Conservation (phyloP, 306 rosid genomes). For the Biancaea sappan region DNA sequence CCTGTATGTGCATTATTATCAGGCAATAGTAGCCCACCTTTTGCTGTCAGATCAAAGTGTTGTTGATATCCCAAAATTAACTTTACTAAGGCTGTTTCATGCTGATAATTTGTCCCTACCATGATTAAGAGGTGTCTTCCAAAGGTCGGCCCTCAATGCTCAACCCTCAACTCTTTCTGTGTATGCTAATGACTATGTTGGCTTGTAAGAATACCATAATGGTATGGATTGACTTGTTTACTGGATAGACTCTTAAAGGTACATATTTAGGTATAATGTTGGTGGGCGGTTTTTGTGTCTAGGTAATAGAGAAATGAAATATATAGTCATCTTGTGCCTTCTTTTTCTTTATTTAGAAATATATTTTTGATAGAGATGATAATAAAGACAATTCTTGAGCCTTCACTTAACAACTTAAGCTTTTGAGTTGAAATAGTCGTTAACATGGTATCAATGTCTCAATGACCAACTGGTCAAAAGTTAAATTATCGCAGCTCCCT, state of each 20-base stretch:
- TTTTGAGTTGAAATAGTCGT: too few species aligned
- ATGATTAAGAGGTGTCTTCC: background rate
- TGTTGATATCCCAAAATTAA: background rate
- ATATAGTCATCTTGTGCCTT: background rate
- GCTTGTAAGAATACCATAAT: conserved; percentile 3
- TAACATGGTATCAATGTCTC: too few species aligned
- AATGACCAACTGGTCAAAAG: too few species aligned
- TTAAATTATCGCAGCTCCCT: too few species aligned
- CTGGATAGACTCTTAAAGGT: background rate
- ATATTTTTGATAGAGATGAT: too few species aligned
- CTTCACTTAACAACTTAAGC: too few species aligned
- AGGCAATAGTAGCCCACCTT: background rate
- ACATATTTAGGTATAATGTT: background rate
- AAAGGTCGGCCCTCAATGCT: background rate
- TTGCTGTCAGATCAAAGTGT: background rate
- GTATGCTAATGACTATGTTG: background rate
- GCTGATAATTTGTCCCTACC: background rate
- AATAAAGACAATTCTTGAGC: too few species aligned
- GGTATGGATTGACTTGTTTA: background rate
- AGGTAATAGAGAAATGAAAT: conserved; percentile 8
- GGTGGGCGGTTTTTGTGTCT: background rate
- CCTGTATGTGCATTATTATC: too few species aligned
- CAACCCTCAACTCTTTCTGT: background rate
- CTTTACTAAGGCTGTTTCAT: background rate
- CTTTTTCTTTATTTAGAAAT: conserved; percentile 10